phyloP scores from a whole-genome alignment of 306 rosid species.

The Begonia masoniana region DNA sequence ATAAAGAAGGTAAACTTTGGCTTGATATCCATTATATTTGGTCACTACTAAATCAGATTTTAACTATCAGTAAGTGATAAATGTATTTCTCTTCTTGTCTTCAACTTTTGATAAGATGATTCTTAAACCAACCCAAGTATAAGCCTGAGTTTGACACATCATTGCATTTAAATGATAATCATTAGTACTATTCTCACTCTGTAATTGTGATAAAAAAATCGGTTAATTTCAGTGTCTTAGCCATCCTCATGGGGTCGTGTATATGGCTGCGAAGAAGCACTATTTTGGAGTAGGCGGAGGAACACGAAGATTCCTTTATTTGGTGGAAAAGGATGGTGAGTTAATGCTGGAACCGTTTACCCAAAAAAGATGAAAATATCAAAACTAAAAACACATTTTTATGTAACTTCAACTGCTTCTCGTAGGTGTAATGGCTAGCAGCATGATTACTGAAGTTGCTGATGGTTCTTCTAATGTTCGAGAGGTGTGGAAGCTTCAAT shows the following conservation, averaged over 20 bases:
- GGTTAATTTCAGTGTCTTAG: slow-evolving; percentile 37
- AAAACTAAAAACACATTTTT: background rate
- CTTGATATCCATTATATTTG: slow-evolving; percentile 5
- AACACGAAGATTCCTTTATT: slow-evolving; percentile 50
- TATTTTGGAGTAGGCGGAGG: slow-evolving; percentile 99
- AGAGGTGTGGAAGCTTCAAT: slow-evolving; percentile 83
- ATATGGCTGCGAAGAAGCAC: slow-evolving; percentile 89
- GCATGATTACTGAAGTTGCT: slow-evolving; percentile 64
- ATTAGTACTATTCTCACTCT: no score
- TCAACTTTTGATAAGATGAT: no score
- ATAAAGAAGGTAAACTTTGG: slow-evolving; percentile 52
- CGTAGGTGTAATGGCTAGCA: slow-evolving; percentile 55
- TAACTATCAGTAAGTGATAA: no score
- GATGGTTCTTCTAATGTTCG: slow-evolving; percentile 91
- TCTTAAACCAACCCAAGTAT: no score
- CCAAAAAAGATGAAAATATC: background rate
- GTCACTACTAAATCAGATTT: slow-evolving; percentile 1
- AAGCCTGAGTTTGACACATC: no score
- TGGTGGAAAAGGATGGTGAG: slow-evolving; percentile 81
- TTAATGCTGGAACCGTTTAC: slow-evolving; percentile 6
- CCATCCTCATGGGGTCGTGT: slow-evolving; percentile 45
- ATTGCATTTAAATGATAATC: no score
- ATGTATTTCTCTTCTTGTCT: no score
- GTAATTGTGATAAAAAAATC: background rate
- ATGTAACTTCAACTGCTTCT: background rate